phyloP scores from a whole-genome alignment of 2,329 filamentous ascomycete species.

The Proliferodiscus dingleyae region DNA sequence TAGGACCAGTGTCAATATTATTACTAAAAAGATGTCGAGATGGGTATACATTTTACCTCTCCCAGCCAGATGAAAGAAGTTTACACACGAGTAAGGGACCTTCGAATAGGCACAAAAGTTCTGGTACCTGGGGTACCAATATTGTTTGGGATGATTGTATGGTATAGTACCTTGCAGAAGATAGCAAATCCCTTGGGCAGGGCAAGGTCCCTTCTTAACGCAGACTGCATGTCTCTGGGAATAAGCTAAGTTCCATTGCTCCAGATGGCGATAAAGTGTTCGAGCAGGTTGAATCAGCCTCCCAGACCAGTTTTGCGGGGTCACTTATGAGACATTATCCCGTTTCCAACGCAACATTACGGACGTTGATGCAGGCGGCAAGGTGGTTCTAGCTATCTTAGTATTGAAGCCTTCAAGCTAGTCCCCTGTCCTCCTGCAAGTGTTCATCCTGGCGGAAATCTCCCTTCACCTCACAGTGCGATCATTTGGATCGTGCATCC shows the following conservation, averaged over 20 bases:
- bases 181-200: slow-evolving; percentile 18
- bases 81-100: background rate
- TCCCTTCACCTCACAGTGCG: background rate
- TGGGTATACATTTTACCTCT: background rate
- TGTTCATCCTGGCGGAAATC: background rate
- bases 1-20: background rate
- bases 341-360: background rate
- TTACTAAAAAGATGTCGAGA: background rate
- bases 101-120: too few species aligned
- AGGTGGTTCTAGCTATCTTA: background rate
- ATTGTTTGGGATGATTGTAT: slow-evolving; percentile 1
- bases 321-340: slow-evolving; percentile 5
- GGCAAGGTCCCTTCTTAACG: slow-evolving; percentile 18
- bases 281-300: slow-evolving; percentile 20
- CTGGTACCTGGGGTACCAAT: slow-evolving; percentile 2
- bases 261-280: slow-evolving; percentile 7
- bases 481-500: too few species aligned
- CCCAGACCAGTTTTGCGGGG: slow-evolving; percentile 16
- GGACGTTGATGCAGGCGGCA: background rate
- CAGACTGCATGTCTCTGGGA: background rate
- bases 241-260: slow-evolving; percentile 1
- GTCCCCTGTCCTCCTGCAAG: background rate
- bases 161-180: slow-evolving; percentile 21
- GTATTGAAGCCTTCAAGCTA: background rate
- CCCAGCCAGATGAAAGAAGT: background rate